These are phyloP conservation scores for Buxus sempervirens DNA, from an alignment of 164 flowering plant species.

Conservation along the genomic window DNA sequence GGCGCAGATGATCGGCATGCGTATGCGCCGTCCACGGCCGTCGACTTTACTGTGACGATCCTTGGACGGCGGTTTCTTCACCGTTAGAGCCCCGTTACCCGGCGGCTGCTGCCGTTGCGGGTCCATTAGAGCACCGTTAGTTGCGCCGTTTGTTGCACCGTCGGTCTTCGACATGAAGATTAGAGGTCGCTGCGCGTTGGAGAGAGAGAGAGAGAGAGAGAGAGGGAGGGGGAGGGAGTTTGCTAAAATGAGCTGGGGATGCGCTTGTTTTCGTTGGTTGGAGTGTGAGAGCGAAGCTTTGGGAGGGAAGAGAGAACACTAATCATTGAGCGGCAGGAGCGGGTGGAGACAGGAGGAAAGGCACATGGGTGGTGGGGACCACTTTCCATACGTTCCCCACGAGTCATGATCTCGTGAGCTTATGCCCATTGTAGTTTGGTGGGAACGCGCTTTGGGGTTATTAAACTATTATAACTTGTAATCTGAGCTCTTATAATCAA, in stretches of 20 bases:
- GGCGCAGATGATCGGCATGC: slow-evolving; percentile 93
- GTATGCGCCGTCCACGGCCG: slow-evolving; percentile 79
- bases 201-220: slow-evolving; percentile 18
- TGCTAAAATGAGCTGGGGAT: slow-evolving; percentile 7
- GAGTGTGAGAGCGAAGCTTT: slow-evolving; percentile 17
- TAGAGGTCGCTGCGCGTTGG: no score
- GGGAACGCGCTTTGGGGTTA: no score
- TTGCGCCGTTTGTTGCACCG: slow-evolving; percentile 28
- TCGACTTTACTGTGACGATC: slow-evolving; percentile 93
- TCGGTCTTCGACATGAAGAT: slow-evolving; percentile 48
- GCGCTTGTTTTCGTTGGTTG: not conserved
- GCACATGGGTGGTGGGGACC: slow-evolving; percentile 81
- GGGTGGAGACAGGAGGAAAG: slow-evolving; percentile 90
- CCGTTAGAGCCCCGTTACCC: slow-evolving; percentile 36
- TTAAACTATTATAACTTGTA: no score
- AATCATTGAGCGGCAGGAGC: slow-evolving; percentile 89
- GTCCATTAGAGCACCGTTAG: slow-evolving; percentile 33
- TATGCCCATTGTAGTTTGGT: no score
- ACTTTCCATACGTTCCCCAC: slow-evolving; percentile 12
- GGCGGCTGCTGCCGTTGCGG: slow-evolving; percentile 32
- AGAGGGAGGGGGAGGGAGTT: not conserved
- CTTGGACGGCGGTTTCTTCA: slow-evolving; percentile 81
- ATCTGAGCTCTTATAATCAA: no score
- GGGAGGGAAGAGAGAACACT: slow-evolving; percentile 25
- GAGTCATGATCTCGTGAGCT: no score